Percentiles rank a stretch among this genome's conserved stretches.
phyloP scores from a whole-genome alignment of 257 asterid species.

The Nicotiana obtusifolia region DNA sequence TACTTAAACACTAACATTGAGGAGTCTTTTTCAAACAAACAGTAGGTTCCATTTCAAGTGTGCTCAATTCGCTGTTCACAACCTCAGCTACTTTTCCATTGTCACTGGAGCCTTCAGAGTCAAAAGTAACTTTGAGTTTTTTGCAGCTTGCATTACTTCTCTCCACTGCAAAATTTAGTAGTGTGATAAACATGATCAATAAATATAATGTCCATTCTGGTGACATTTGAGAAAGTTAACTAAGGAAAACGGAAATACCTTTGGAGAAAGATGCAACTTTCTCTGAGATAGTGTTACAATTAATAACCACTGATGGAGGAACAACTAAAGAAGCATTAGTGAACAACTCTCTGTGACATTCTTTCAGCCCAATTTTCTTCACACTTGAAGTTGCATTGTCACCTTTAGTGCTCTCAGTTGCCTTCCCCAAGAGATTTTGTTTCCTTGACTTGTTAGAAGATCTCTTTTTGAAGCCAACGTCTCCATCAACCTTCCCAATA shows the following conservation, averaged over 20 bases:
- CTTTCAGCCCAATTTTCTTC: slow-evolving; percentile 23
- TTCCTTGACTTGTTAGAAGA: slow-evolving; percentile 44
- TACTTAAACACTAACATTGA: slow-evolving; percentile 39
- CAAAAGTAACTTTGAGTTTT: slow-evolving; percentile 19
- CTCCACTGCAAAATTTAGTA: slow-evolving; percentile 23
- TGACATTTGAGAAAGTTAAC: slow-evolving; percentile 8
- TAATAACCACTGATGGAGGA: slow-evolving; percentile 23
- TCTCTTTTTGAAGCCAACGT: neutral
- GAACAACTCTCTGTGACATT: slow-evolving; percentile 17
- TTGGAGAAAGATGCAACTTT: slow-evolving; percentile 32
- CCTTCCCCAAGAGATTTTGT: slow-evolving; percentile 22
- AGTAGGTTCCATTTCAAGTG: slow-evolving; percentile 26
- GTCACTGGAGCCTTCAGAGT: slow-evolving; percentile 17
- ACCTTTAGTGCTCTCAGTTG: slow-evolving; percentile 22
- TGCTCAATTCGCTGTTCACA: slow-evolving; percentile 22
- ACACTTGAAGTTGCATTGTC: slow-evolving; percentile 14
- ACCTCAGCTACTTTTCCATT: slow-evolving; percentile 31
- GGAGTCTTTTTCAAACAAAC: slow-evolving; percentile 27
- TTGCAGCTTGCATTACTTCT: slow-evolving; percentile 34
- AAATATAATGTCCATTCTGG: neutral
- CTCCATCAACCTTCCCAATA: slow-evolving; percentile 24
- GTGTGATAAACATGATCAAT: neutral
- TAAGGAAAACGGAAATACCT: slow-evolving; percentile 37
- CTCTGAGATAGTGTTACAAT: slow-evolving; percentile 22
- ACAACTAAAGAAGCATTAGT: slow-evolving; percentile 21